These are phyloP conservation scores for Amanita muscaria DNA, from an alignment of 768 basidiomycete species.

Conservation along the genomic window DNA sequence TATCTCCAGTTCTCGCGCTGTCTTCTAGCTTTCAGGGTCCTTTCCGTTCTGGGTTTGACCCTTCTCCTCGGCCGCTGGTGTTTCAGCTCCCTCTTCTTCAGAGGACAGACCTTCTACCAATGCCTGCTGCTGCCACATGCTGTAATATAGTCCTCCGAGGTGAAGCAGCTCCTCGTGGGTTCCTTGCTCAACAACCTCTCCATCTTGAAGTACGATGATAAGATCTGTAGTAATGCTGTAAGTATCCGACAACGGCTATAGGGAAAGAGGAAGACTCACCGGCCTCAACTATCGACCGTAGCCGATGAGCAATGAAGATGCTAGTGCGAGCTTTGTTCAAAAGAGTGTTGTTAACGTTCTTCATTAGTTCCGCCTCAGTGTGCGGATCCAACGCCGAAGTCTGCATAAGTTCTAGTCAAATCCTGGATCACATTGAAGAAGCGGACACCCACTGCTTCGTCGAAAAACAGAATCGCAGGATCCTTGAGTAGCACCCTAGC, in stretches of 20 bases:
- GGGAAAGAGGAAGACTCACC: conserved; percentile 31
- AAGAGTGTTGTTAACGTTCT: conserved; percentile 78
- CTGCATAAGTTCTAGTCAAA: conserved; percentile 28
- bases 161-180: conserved; percentile 83
- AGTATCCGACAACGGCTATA: neutral
- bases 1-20: too few species aligned
- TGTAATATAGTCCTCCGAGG: conserved; percentile 59
- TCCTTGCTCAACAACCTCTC: conserved; percentile 85
- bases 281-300: conserved; percentile 87
- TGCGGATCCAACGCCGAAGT: conserved; percentile 94
- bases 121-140: conserved; percentile 79
- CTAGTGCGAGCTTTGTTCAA: conserved; percentile 78
- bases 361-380: conserved; percentile 92
- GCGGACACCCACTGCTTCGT: conserved; percentile 80
- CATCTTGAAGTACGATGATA: conserved; percentile 92
- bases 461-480: conserved; percentile 94
- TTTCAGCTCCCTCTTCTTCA: neutral
- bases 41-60: neutral
- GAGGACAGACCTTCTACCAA: conserved; percentile 25
- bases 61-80: neutral
- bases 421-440: neutral
- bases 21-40: too few species aligned
- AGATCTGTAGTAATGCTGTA: conserved; percentile 48
- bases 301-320: conserved; percentile 92
- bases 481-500: conserved; percentile 90